Conservation (phyloP, 2,329 filamentous ascomycete species). For the Chaetomiaceae sp. region DNA sequence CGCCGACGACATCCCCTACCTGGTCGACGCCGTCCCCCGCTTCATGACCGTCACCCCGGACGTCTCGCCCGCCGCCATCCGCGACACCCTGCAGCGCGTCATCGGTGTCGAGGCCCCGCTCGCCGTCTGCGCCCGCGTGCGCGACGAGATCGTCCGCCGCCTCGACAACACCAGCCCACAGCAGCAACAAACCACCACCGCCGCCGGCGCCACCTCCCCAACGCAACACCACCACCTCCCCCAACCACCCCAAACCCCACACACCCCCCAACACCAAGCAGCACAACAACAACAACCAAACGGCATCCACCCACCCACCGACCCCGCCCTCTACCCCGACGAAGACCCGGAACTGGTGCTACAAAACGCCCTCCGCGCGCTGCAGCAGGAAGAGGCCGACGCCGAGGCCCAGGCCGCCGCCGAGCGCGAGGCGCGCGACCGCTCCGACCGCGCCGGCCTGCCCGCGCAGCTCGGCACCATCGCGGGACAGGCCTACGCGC, state of each 20-base stretch:
- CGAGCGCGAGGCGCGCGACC: conserved; percentile 47
- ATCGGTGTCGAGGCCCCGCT: conserved; percentile 51
- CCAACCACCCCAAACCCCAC: too few relatives aligned
- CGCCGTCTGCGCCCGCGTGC: conserved; percentile 49
- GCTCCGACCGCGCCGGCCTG: conserved; percentile 40
- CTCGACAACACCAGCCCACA: conserved; percentile 28
- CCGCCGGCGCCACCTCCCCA: conserved; percentile 4
- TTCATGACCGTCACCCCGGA: conserved; percentile 53
- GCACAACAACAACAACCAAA: background rate
- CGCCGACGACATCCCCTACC: conserved; percentile 52
- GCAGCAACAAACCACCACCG: conserved; percentile 7
- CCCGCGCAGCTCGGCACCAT: conserved; percentile 25
- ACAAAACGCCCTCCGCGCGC: conserved; percentile 52
- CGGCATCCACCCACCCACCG: conserved; percentile 5
- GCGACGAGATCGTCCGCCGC: conserved; percentile 49
- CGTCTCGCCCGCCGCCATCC: conserved; percentile 54
- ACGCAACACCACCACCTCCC: too few relatives aligned
- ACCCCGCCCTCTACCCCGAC: conserved; percentile 31
- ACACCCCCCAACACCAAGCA: too few relatives aligned
- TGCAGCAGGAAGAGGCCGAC: conserved; percentile 54
- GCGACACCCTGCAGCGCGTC: conserved; percentile 49
- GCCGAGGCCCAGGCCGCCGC: conserved; percentile 52
- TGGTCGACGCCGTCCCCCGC: conserved; percentile 54
- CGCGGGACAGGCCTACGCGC: conserved; percentile 23
- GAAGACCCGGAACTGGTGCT: conserved; percentile 54